A percentile compares a stretch with the other conserved stretches of the same genome.
Conservation (phyloP, 192 early-diverging fungal genomes). For the Backusella liffmaniae region DNA sequence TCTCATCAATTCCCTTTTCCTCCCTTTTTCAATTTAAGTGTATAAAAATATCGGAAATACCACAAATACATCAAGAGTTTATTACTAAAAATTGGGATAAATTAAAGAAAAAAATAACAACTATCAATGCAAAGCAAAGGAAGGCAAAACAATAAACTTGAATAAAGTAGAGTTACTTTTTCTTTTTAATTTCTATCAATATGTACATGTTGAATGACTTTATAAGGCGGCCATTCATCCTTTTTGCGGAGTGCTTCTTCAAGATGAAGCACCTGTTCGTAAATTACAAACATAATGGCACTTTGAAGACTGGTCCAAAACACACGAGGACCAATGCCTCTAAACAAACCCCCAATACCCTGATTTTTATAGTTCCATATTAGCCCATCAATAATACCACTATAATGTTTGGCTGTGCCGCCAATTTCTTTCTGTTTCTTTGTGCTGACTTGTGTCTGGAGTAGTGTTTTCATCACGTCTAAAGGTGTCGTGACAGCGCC, state of each 20-base stretch:
- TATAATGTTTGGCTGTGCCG: constrained; percentile 42
- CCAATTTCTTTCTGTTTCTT: constrained; percentile 20
- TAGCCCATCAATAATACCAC: constrained; percentile 54
- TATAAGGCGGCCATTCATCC: constrained; percentile 31
- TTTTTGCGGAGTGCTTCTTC: constrained; percentile 34
- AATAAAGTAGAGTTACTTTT: neutral
- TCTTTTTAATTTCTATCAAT: constrained; percentile 8
- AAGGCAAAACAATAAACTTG: neutral
- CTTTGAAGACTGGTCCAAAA: constrained; percentile 70
- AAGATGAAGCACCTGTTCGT: constrained; percentile 56
- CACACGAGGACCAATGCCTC: constrained; percentile 73
- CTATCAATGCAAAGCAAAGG: neutral
- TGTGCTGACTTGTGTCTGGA: constrained; percentile 51
- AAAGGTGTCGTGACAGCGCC: constrained; percentile 58
- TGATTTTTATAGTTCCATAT: constrained; percentile 57
- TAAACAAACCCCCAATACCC: constrained; percentile 61
- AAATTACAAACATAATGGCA: constrained; percentile 73
- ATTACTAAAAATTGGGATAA: constrained; percentile 15
- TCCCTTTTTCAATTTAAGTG: no score
- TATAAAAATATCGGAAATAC: no score
- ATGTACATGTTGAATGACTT: constrained; percentile 5
- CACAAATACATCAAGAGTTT: constrained; percentile 47
- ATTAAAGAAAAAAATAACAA: neutral
- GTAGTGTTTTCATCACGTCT: constrained; percentile 58
- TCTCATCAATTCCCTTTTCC: no score